Base-by-base conservation (phyloP, 805 yeast species). In the Nakazawaea peltata region DNA sequence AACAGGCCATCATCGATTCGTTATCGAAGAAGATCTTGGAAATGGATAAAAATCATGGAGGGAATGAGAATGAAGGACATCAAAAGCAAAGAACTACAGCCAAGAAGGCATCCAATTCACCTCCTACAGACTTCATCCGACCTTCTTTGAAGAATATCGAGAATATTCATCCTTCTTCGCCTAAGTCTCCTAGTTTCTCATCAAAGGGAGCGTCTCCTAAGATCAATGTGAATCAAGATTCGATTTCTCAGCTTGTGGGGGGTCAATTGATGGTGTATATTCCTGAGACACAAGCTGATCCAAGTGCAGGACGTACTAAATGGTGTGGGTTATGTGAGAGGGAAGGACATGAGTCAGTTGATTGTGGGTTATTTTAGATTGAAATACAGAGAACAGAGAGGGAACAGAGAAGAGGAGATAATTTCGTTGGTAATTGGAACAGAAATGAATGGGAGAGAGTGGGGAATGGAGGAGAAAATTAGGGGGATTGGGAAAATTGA, bases 241-340 rank as follows among this genome's bases (percentile, higher is more conserved):
- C 29, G 11, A 34, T 49, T 2, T 45, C 56, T 1, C 56, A 54
- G 28, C 44, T 53, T 19, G 44, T 56, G 26, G 57, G 51, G 41
- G 61, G 60, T 2, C 54, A 51, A 2, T 53, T 71, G 19, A 74
- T 71, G 21, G 63, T 77, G 1, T 74, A 71, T 39, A 53, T 58
- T 26, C 81, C 85, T 0, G 59, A 61, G 4, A 51, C 46, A 1
- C 54, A 57, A 15, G 50, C 57, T 11, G 92, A 85, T 51, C 81
- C 88, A 1, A 66, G 87, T 0, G 75, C 74, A 2, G 95, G 95
- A 1, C 67, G 88, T 29, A 61, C 61, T 19, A 67, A 74, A 42
- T 90, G 96, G 95, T 90, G 98, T 60, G 95, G 94, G 0, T 63
- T 86, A 35, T 90, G 98, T 59, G 97, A 90, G 54, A 64, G 85